These are phyloP conservation scores for Euphorbia celastroides DNA, from an alignment of 441 rosid species.

Conservation along the genomic window DNA sequence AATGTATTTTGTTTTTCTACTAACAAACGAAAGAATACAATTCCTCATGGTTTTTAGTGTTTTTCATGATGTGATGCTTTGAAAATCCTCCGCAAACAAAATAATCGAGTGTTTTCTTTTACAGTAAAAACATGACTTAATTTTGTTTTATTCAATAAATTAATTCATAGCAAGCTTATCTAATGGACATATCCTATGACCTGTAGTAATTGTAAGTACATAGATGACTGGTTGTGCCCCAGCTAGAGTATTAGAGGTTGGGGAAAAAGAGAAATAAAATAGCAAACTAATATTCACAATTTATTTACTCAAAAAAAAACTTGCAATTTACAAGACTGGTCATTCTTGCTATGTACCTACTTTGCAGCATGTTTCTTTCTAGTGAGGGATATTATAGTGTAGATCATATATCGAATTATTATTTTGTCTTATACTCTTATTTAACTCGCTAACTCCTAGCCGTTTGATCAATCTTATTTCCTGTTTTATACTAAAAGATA, in stretches of 20 bases:
- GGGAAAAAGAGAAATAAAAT: background rate
- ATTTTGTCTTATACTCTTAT: conserved; percentile 14
- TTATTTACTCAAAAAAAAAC: background rate
- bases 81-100: background rate
- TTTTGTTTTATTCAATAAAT: background rate
- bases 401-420: conserved; percentile 8
- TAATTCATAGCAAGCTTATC: background rate
- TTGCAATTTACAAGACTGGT: background rate
- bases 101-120: background rate
- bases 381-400: background rate
- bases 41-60: conserved; percentile 19
- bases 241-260: too few species aligned
- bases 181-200: conserved; percentile 21
- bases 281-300: too few species aligned
- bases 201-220: conserved; percentile 3
- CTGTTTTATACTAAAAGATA: background rate
- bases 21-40: too few species aligned
- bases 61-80: conserved; percentile 19
- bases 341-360: conserved; percentile 3
- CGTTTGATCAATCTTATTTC: background rate
- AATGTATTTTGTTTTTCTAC: background rate
- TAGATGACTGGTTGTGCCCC: background rate
- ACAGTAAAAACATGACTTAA: too few species aligned
- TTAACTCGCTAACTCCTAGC: background rate
- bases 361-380: conserved; percentile 4